These are phyloP conservation scores for Epichloe aotearoae DNA, from an alignment of 2,329 filamentous ascomycete genomes.

Conservation along the genomic window DNA sequence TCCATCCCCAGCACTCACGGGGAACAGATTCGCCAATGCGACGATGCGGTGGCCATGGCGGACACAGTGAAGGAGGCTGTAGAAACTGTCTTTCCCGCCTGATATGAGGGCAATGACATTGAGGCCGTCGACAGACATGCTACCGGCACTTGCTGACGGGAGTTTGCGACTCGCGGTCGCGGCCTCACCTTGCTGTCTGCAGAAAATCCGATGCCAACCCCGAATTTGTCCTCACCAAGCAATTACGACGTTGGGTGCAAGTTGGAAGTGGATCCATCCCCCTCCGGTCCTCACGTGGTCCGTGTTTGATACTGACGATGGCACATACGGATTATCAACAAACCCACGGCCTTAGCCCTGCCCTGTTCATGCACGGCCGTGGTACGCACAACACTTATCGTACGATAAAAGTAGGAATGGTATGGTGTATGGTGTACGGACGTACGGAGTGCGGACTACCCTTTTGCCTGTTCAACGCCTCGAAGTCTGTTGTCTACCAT, in stretches of 20 bases:
- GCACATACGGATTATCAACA: too few species aligned
- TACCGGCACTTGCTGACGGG: neutral
- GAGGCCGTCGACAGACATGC: conserved; percentile 33
- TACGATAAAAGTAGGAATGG: too few species aligned
- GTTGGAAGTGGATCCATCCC: neutral
- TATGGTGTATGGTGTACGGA: too few species aligned
- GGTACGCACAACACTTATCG: too few species aligned
- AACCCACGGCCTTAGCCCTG: too few species aligned
- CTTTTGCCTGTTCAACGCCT: too few species aligned
- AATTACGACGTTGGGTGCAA: neutral
- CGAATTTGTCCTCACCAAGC: neutral
- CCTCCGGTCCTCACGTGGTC: neutral
- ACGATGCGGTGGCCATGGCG: conserved; percentile 74
- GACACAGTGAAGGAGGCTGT: conserved; percentile 79
- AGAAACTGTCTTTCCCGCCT: conserved; percentile 95
- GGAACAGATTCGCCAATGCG: conserved; percentile 81
- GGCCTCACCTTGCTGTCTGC: neutral
- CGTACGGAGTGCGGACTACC: too few species aligned
- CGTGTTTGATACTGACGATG: too few species aligned
- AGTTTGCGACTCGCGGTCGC: neutral
- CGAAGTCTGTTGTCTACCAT: too few species aligned
- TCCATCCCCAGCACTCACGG: neutral
- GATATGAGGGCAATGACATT: conserved; percentile 89
- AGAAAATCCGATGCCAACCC: neutral
- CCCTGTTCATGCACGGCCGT: too few species aligned